Evolutionary conservation across 306 rosid genomes (phyloP).

Genomic region (Corylus heterophylla): DNA sequence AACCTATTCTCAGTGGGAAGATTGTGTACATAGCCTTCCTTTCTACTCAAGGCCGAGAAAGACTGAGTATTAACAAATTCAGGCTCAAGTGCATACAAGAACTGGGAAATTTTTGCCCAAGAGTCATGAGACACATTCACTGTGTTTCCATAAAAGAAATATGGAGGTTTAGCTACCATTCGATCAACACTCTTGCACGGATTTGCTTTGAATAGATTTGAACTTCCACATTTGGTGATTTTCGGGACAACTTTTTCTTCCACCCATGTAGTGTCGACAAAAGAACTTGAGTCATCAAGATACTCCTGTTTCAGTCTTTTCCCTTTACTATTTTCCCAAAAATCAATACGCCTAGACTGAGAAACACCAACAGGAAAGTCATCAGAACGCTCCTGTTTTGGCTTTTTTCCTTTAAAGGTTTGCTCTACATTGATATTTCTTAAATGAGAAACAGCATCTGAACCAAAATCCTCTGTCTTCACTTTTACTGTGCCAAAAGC

Average conservation of each 20-base stretch:
- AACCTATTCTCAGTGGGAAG: constrained; percentile 77
- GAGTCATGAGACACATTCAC: constrained; percentile 53
- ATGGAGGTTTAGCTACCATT: constrained; percentile 63
- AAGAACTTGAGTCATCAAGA: constrained; percentile 38
- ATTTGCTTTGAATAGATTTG: constrained; percentile 37
- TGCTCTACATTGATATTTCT: constrained; percentile 35
- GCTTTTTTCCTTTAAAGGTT: constrained; percentile 47
- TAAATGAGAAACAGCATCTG: constrained; percentile 37
- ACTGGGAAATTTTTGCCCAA: constrained; percentile 76
- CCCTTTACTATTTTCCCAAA: constrained; percentile 40
- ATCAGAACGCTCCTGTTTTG: constrained; percentile 56
- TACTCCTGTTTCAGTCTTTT: constrained; percentile 69
- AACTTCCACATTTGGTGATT: constrained; percentile 29
- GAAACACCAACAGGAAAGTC: constrained; percentile 32
- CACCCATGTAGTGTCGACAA: constrained; percentile 43
- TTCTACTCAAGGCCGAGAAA: constrained; percentile 76
- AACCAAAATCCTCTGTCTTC: constrained; percentile 46
- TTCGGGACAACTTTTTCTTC: constrained; percentile 57
- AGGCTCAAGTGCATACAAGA: constrained; percentile 69
- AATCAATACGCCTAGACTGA: constrained; percentile 10
- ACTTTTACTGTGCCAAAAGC: constrained; percentile 40
- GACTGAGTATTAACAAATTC: constrained; percentile 63
- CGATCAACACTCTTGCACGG: constrained; percentile 42
- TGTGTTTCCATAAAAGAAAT: constrained; percentile 75
- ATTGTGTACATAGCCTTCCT: constrained; percentile 88